Evolutionary conservation across 495 filamentous ascomycete species (phyloP).

Genomic region (Tetracladium marchalianum): DNA sequence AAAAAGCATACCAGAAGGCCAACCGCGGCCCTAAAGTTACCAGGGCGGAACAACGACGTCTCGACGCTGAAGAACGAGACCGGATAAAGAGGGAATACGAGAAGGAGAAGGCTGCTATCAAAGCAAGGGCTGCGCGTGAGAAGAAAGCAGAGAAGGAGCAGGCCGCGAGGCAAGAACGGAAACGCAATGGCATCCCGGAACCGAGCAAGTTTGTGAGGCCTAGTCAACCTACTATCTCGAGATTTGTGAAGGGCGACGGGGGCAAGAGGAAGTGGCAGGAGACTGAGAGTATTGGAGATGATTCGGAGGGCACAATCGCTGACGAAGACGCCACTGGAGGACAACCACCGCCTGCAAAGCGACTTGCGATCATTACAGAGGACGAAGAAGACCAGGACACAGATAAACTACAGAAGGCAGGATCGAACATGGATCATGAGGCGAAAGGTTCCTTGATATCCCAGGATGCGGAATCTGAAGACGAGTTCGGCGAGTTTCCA

Average conservation of each 20-base stretch:
- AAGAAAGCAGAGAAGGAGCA: conserved; percentile 35
- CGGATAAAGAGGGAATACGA: conserved; percentile 32
- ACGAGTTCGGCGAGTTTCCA: conserved; percentile 20
- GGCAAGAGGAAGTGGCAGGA: conserved; percentile 15
- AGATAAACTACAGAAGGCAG: not conserved
- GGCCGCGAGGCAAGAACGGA: conserved; percentile 32
- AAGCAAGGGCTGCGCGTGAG: conserved; percentile 33
- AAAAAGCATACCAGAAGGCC: conserved; percentile 22
- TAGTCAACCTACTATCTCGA: conserved; percentile 37
- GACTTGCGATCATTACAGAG: not conserved
- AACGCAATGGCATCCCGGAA: conserved; percentile 33
- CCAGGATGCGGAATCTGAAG: not conserved
- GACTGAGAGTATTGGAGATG: conserved; percentile 8
- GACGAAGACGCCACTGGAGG: not conserved
- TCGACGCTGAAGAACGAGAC: conserved; percentile 11
- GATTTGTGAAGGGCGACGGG: conserved; percentile 23
- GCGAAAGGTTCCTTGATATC: not conserved
- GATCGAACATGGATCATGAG: not conserved
- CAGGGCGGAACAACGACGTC: conserved; percentile 13
- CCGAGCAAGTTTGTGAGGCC: conserved; percentile 29
- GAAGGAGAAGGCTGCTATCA: conserved; percentile 27
- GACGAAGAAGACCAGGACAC: conserved; percentile 4
- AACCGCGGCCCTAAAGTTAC: conserved; percentile 25
- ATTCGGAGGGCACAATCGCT: conserved; percentile 4
- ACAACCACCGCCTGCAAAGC: not conserved